phyloP scores from a whole-genome alignment of 495 filamentous ascomycete species.

The Physcia stellaris region DNA sequence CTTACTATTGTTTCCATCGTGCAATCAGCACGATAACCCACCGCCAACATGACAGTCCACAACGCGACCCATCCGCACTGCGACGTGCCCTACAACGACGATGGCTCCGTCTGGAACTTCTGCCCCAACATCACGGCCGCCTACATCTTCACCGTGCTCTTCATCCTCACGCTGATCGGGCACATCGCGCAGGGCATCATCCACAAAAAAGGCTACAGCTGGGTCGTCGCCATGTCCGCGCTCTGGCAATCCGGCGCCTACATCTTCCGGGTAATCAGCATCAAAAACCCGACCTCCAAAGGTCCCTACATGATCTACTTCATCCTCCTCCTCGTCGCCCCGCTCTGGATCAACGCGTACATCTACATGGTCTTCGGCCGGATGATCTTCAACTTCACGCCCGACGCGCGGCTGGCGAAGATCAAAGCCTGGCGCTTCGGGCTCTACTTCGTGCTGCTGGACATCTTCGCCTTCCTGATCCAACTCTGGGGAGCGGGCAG shows the following conservation, averaged over 20 bases:
- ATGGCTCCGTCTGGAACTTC: background rate
- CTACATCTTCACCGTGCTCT: conserved; percentile 25
- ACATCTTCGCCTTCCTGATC: conserved; percentile 55
- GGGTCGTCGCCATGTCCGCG: conserved; percentile 39
- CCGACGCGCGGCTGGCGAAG: conserved; percentile 27
- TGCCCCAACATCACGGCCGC: conserved; percentile 5
- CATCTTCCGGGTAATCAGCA: conserved; percentile 21
- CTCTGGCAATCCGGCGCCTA: conserved; percentile 33
- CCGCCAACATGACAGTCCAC: too few relatives aligned
- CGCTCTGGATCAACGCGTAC: conserved; percentile 46
- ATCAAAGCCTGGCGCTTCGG: conserved; percentile 37
- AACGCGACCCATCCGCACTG: too few relatives aligned
- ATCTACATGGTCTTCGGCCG: conserved; percentile 56
- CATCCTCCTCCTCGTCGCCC: conserved; percentile 15
- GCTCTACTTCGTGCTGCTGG: conserved; percentile 47
- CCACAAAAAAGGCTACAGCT: conserved; percentile 32
- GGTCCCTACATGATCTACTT: conserved; percentile 16
- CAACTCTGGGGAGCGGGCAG: conserved; percentile 40
- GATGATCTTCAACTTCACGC: conserved; percentile 45
- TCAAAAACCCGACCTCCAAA: conserved; percentile 5
- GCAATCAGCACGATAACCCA: too few relatives aligned
- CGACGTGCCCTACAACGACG: too few relatives aligned
- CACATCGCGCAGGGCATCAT: conserved; percentile 28
- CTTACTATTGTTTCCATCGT: too few relatives aligned
- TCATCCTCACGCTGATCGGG: conserved; percentile 21